Percentiles rank a stretch among this genome's conserved stretches.
Evolutionary conservation across 2,329 filamentous ascomycete genomes (phyloP).

Genomic region (Curvularia sp.): DNA sequence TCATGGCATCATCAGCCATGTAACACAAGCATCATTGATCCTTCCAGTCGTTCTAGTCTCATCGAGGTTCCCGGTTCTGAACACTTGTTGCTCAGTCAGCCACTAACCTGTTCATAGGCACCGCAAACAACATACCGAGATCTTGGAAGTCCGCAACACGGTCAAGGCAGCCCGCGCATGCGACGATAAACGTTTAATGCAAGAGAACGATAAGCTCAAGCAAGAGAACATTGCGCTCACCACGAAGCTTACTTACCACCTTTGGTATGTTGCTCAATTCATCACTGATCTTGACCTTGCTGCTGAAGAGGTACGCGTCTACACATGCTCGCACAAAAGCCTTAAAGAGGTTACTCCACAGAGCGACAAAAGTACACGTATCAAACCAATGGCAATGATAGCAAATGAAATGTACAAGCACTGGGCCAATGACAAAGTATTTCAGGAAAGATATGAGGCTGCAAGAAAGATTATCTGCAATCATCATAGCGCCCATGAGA

Average conservation of each 20-base stretch:
- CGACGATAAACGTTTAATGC: not conserved
- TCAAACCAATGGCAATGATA: not conserved
- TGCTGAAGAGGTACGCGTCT: slow-evolving; percentile 7
- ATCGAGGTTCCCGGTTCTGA: not conserved
- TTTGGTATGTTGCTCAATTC: not conserved
- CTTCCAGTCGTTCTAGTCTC: not conserved
- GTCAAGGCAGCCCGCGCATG: not conserved
- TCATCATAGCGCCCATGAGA: slow-evolving; percentile 23
- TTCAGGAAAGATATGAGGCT: slow-evolving; percentile 12
- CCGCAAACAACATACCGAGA: not conserved
- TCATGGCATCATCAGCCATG: not conserved
- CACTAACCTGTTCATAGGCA: not conserved
- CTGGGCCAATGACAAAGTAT: slow-evolving; percentile 1
- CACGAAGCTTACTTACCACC: not conserved
- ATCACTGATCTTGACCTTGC: slow-evolving; percentile 18
- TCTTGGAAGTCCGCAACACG: not conserved
- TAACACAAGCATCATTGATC: not conserved
- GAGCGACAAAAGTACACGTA: not conserved
- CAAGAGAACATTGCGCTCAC: not conserved
- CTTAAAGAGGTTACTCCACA: not conserved
- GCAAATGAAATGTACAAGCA: slow-evolving; percentile 3
- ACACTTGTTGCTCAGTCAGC: not conserved
- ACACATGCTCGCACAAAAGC: slow-evolving; percentile 13
- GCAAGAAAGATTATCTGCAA: not conserved
- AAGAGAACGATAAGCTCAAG: not conserved